These are phyloP conservation scores for Trypanosoma scelopori DNA, from an alignment of 208 protist genomes.

Conservation along the genomic window DNA sequence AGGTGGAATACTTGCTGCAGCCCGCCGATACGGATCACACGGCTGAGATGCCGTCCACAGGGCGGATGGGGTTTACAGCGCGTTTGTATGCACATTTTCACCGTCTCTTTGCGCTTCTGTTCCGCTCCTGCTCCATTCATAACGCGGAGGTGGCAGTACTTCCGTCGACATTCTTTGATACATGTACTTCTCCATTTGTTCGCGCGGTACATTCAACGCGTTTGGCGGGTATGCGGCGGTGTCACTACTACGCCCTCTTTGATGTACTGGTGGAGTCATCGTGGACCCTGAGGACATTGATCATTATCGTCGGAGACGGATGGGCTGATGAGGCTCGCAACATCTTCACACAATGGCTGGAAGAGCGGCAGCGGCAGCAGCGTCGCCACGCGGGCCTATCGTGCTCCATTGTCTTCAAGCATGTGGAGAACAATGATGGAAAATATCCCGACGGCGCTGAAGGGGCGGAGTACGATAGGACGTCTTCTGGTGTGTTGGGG, in stretches of 20 bases:
- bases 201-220: not conserved
- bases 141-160: not conserved
- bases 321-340: not conserved
- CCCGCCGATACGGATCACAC: slow-evolving; percentile 3
- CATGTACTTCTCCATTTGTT: slow-evolving; percentile 12
- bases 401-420: slow-evolving; percentile 3
- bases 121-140: not conserved
- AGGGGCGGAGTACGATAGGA: not conserved
- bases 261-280: slow-evolving; percentile 1
- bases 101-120: not conserved
- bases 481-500: not conserved
- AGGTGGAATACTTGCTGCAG: slow-evolving; percentile 17
- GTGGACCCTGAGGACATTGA: not conserved
- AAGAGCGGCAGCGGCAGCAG: not conserved
- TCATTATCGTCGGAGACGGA: not conserved
- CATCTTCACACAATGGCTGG: slow-evolving; percentile 9
- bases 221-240: not conserved
- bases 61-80: not conserved
- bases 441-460: not conserved
- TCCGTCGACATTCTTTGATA: slow-evolving; percentile 9
- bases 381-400: not conserved
- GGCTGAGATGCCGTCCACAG: not conserved
- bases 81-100: slow-evolving; percentile 8
- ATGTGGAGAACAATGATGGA: slow-evolving; percentile 3
- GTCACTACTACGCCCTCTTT: slow-evolving; percentile 16